Evolutionary conservation across 805 yeast species (phyloP).

Genomic region (Maudiozyma bulderi): DNA sequence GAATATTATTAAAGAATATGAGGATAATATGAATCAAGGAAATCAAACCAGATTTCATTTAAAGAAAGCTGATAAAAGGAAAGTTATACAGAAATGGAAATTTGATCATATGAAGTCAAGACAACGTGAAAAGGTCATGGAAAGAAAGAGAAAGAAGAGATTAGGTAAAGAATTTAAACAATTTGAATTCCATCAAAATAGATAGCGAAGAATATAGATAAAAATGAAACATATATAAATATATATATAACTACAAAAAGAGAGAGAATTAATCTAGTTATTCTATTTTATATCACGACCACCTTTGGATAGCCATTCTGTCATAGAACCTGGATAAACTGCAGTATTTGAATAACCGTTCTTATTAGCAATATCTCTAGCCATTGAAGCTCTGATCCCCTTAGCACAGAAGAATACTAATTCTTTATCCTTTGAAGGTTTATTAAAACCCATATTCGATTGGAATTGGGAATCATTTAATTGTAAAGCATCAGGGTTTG

Average conservation of each 20-base stretch:
- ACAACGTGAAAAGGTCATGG: conserved; percentile 75
- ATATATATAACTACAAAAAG: background rate
- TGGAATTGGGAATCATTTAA: conserved; percentile 70
- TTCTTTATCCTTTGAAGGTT: conserved; percentile 64
- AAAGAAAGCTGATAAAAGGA: conserved; percentile 62
- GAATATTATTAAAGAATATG: conserved; percentile 52
- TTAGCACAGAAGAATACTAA: conserved; percentile 85
- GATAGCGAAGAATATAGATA: background rate
- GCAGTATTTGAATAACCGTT: conserved; percentile 81
- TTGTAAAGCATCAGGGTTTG: conserved; percentile 87
- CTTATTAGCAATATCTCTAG: conserved; percentile 84
- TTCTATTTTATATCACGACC: conserved; percentile 14
- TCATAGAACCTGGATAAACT: conserved; percentile 78
- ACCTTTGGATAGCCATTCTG: conserved; percentile 57
- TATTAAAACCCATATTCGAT: conserved; percentile 69
- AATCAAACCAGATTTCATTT: conserved; percentile 46
- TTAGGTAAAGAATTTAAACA: conserved; percentile 68
- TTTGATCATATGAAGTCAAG: conserved; percentile 61
- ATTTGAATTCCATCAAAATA: conserved; percentile 33
- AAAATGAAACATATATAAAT: background rate
- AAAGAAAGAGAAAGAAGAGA: conserved; percentile 78
- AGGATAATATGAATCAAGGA: conserved; percentile 42
- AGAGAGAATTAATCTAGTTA: background rate
- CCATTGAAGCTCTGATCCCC: conserved; percentile 84
- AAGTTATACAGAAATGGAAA: conserved; percentile 66